phyloP scores from a whole-genome alignment of 2,329 filamentous ascomycete genomes.

The Trichophyton equinum region DNA sequence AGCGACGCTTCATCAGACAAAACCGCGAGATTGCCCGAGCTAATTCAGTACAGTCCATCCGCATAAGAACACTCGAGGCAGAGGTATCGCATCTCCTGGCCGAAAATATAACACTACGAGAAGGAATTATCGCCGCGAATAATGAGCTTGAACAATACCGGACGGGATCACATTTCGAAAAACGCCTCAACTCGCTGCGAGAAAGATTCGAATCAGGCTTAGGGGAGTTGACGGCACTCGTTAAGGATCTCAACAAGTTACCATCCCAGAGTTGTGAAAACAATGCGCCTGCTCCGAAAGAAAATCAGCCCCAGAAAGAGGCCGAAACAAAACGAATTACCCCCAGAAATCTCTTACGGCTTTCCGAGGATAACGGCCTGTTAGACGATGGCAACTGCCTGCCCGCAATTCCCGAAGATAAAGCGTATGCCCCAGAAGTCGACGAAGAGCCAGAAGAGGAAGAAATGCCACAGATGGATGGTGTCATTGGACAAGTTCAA shows the following conservation, averaged over 20 bases:
- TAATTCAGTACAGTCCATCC: constrained; percentile 52
- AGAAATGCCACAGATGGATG: not conserved
- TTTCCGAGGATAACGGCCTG: not conserved
- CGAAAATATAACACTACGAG: constrained; percentile 48
- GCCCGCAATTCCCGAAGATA: constrained; percentile 47
- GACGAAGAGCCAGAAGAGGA: not conserved
- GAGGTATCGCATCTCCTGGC: constrained; percentile 48
- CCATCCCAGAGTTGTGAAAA: constrained; percentile 18
- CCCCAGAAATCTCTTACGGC: not conserved
- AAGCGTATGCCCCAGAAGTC: constrained; percentile 41
- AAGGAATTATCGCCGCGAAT: constrained; percentile 46
- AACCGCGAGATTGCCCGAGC: constrained; percentile 54
- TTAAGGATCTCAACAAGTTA: constrained; percentile 42
- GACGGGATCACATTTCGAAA: constrained; percentile 32
- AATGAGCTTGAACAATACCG: constrained; percentile 40
- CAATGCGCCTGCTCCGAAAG: not conserved
- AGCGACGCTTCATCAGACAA: constrained; percentile 51
- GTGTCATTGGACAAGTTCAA: not conserved
- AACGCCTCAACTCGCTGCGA: constrained; percentile 42
- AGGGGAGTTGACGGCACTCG: constrained; percentile 41
- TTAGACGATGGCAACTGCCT: constrained; percentile 30
- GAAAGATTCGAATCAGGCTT: constrained; percentile 44
- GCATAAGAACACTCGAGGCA: constrained; percentile 51
- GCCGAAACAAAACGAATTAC: not conserved
- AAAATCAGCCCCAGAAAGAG: not conserved